phyloP scores from a whole-genome alignment of 225 moss, liverwort and hornwort species.

The Physcomitrium patens region DNA sequence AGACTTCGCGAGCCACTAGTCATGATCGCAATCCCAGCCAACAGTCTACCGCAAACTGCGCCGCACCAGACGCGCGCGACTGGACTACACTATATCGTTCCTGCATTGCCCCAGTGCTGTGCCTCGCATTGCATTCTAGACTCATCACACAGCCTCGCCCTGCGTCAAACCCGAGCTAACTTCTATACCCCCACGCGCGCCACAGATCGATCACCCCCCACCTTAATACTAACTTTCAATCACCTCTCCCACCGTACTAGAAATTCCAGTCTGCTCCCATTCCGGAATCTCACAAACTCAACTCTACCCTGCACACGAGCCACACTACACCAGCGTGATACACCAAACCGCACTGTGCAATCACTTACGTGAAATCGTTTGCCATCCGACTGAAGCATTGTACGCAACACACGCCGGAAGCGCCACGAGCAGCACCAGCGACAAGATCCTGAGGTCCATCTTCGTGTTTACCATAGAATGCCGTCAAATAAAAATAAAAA shows the following conservation, averaged over 20 bases:
- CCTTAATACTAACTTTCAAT: no score
- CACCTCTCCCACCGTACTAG: slow-evolving; percentile 19
- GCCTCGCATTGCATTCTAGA: slow-evolving; percentile 12
- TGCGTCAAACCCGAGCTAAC: not conserved
- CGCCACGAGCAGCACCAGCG: slow-evolving; percentile 23
- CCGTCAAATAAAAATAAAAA: no score
- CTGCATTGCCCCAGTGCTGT: slow-evolving; percentile 38
- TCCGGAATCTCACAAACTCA: not conserved
- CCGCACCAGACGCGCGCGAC: not conserved
- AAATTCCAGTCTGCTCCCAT: not conserved
- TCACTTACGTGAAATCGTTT: slow-evolving; percentile 34
- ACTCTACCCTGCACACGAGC: not conserved
- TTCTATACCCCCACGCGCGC: not conserved
- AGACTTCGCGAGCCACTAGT: not conserved
- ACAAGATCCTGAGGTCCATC: no score
- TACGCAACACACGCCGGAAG: slow-evolving; percentile 35
- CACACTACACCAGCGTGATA: no score
- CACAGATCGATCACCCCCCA: slow-evolving; percentile 26
- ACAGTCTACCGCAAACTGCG: not conserved
- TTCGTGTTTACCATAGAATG: no score
- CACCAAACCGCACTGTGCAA: no score
- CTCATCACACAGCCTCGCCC: not conserved
- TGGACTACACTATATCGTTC: not conserved
- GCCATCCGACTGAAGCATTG: slow-evolving; percentile 49
- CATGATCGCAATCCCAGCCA: not conserved